These are phyloP conservation scores for Pouteria glomerata DNA, from an alignment of 148 eudicot genomes.

Conservation along the genomic window DNA sequence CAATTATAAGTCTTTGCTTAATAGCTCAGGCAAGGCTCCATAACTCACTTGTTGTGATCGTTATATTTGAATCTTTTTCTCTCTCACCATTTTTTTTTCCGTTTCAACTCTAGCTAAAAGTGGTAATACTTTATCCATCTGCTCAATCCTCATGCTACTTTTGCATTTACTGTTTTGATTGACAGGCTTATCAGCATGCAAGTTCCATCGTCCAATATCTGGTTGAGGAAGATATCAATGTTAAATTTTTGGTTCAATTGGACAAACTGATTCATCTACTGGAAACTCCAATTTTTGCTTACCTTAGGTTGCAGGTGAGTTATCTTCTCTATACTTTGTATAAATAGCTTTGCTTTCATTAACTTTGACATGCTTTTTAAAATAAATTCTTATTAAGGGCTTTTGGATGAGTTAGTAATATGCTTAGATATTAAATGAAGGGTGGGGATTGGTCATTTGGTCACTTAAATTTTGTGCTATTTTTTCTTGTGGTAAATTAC, in stretches of 20 bases:
- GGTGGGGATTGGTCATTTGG: too few species aligned
- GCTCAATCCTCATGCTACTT: neutral
- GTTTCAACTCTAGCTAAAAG: neutral
- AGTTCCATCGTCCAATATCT: slow-evolving; percentile 85
- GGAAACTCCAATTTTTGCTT: slow-evolving; percentile 94
- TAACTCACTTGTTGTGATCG: too few species aligned
- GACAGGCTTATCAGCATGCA: slow-evolving; percentile 96
- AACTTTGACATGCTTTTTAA: too few species aligned
- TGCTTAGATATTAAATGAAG: too few species aligned
- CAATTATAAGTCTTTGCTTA: slow-evolving; percentile 88
- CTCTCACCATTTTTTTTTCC: neutral
- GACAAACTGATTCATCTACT: slow-evolving; percentile 86
- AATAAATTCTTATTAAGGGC: too few species aligned
- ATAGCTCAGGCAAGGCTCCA: slow-evolving; percentile 78
- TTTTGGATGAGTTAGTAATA: too few species aligned
- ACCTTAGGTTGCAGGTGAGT: slow-evolving; percentile 84
- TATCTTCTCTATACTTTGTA: too few species aligned
- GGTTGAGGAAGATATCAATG: slow-evolving; percentile 85
- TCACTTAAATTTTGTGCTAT: too few species aligned
- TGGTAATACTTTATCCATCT: neutral
- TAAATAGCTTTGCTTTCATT: too few species aligned
- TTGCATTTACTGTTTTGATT: slow-evolving; percentile 11
- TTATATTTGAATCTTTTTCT: neutral
- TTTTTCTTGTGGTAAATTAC: too few species aligned
- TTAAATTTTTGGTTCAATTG: slow-evolving; percentile 82